Conservation (phyloP, 495 filamentous ascomycete genomes). For the Extremus antarcticus region DNA sequence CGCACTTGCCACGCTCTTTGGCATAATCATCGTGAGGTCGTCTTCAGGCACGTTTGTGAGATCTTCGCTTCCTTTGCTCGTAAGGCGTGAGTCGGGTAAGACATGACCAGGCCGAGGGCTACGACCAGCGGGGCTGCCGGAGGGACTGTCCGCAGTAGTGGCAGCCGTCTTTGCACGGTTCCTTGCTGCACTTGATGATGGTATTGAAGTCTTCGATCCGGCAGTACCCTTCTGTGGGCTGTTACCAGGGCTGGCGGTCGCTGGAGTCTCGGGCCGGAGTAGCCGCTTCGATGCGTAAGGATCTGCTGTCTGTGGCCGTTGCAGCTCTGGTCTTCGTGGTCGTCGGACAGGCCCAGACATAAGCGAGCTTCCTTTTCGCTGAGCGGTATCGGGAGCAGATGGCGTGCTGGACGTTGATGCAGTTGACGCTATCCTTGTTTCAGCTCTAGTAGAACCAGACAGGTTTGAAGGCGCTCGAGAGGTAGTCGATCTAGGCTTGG, state of each 20-base stretch:
- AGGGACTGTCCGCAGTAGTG: constrained; percentile 8
- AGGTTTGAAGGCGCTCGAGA: constrained; percentile 13
- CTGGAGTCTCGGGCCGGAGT: constrained; percentile 31
- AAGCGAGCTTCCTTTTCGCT: constrained; percentile 32
- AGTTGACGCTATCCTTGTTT: constrained; percentile 19
- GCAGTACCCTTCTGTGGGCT: constrained; percentile 33
- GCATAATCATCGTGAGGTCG: constrained; percentile 32
- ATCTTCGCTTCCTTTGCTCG: constrained; percentile 21
- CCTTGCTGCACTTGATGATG: constrained; percentile 20
- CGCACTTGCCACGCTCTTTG: constrained; percentile 7
- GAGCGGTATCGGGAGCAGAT: constrained; percentile 16
- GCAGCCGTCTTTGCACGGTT: constrained; percentile 10
- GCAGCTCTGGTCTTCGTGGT: constrained; percentile 40
- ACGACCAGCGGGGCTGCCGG: constrained; percentile 12
- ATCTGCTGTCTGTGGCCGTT: constrained; percentile 48
- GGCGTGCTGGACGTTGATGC: constrained; percentile 24
- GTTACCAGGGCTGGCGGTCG: constrained; percentile 32
- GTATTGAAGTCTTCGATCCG: constrained; percentile 25
- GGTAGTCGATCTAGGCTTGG: constrained; percentile 33
- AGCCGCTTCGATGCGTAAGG: constrained; percentile 38
- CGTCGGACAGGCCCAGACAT: constrained; percentile 52
- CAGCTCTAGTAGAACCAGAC: constrained; percentile 32
- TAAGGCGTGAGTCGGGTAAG: constrained; percentile 5
- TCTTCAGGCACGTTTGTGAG: constrained; percentile 18
- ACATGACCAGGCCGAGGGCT: constrained; percentile 3